Base-by-base conservation (phyloP, 768 basidiomycete species). In the Pulveroboletus ravenelii region DNA sequence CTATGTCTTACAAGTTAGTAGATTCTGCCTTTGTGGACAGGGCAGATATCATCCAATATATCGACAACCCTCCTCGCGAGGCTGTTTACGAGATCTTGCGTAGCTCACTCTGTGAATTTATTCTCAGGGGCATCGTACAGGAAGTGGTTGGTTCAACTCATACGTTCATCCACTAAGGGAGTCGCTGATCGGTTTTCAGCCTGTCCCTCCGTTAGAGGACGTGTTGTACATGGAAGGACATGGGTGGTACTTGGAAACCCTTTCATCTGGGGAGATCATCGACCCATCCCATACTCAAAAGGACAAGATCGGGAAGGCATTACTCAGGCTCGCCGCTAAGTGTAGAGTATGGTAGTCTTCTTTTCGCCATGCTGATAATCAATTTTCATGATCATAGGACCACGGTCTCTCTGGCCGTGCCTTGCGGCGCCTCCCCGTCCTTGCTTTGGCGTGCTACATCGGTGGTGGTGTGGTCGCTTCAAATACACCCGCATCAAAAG, bases 11-110 rank as follows among this genome's bases (percentile, higher is more conserved):
- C 39, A 43, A 40, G 17, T 41, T 41, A 9, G 31, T 17, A 97
- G 95, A 99, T 61, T 84, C 82, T 44, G 96, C 95, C 4, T 98
- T 97, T 64, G 84, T 97, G 42, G 96, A 98, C 63, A 86, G 96
- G 36, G 96, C 95, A 9, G 96, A 99, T 61, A 93, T 98, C 43
- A 82, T 96, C 17, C 94, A 95, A 74, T 96, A 92, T 61, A 78
- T 97, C 17, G 94, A 93, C 56, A 77, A 93, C 7, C 96, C 96
- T 1, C 85, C 93, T 6, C 80, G 85, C 14, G 88, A 93, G 55
- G 96, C 93, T 1, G 80, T 97, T 41, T 98, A 96, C 70, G 89
- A 93, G 67, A 97, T 99, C 56, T 71, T 98, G 27, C 78, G 85
- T 7, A 82, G 82, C 6, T 93, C 89, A 62, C 72, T 99, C 13